These are phyloP conservation scores for Coniferiporia weirii DNA, from an alignment of 1,284 basidiomycete genomes.

Conservation along the genomic window DNA sequence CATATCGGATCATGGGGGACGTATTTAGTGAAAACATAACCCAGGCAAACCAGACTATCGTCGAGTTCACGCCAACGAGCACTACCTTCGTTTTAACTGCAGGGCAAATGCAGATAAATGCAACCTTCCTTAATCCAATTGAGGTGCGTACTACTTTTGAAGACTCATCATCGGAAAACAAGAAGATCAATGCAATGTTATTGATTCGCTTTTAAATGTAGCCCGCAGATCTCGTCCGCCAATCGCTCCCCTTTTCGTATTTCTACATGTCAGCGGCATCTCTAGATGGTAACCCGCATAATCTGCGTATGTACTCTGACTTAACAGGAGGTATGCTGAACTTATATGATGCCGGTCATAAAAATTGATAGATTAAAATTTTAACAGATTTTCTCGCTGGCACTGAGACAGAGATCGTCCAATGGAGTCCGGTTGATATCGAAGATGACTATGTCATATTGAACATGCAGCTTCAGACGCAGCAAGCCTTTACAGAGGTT, in stretches of 20 bases:
- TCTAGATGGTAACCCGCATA: slow-evolving; percentile 21
- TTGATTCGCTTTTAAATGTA: no score
- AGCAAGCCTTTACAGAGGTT: slow-evolving; percentile 26
- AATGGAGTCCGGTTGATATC: slow-evolving; percentile 27
- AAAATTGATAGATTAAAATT: neutral
- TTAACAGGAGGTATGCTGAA: slow-evolving; percentile 15
- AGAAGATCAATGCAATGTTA: no score
- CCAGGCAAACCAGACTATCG: slow-evolving; percentile 2
- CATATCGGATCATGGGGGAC: neutral
- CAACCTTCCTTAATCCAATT: slow-evolving; percentile 5
- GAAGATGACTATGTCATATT: slow-evolving; percentile 26
- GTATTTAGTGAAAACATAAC: neutral
- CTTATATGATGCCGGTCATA: neutral
- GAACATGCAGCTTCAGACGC: slow-evolving; percentile 25
- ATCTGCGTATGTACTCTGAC: slow-evolving; percentile 23
- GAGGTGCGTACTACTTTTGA: neutral
- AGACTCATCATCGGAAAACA: neutral
- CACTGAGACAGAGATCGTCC: slow-evolving; percentile 25
- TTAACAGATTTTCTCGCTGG: slow-evolving; percentile 32
- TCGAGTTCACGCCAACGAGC: slow-evolving; percentile 2
- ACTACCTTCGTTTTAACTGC: neutral
- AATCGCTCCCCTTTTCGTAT: slow-evolving; percentile 26
- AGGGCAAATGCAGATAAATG: neutral
- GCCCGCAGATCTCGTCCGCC: slow-evolving; percentile 21
- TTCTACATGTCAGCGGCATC: slow-evolving; percentile 22